Conservation (phyloP, 31 red algal species). For the Odonthalia washingtoniensis region DNA sequence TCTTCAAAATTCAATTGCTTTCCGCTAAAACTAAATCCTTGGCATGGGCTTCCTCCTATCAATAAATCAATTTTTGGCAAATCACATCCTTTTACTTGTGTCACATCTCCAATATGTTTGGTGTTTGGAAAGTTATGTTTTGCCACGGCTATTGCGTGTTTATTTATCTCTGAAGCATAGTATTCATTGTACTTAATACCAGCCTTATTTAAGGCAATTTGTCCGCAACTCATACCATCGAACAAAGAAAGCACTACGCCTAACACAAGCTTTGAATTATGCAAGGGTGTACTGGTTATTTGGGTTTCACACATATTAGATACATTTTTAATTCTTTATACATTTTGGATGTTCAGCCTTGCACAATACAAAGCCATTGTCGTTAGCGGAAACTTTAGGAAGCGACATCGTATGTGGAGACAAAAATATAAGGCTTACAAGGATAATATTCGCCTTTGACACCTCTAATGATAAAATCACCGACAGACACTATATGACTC, state of each 20-base stretch:
- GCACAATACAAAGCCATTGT: no score
- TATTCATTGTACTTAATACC: not conserved
- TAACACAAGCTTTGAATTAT: no score
- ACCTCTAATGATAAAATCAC: no score
- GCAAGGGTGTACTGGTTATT: no score
- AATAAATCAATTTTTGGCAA: not conserved
- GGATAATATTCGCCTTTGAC: no score
- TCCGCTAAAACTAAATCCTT: not conserved
- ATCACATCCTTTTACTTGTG: not conserved
- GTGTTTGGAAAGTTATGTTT: conserved; percentile 23
- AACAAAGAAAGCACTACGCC: not conserved
- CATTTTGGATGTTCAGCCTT: no score
- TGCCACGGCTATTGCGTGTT: conserved; percentile 20
- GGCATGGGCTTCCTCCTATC: conserved; percentile 18
- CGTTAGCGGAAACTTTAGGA: no score
- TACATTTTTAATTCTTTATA: no score
- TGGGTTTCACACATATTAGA: no score
- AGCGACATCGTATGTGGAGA: no score
- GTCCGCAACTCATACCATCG: conserved; percentile 9
- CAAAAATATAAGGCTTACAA: no score
- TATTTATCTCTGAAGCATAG: conserved; percentile 20
- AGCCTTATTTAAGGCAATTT: conserved; percentile 8
- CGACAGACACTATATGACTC: no score
- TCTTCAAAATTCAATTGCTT: conserved; percentile 10
- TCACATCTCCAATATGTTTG: not conserved